Conservation (phyloP, 2,329 filamentous ascomycete genomes). For the Colletotrichum abscissum region DNA sequence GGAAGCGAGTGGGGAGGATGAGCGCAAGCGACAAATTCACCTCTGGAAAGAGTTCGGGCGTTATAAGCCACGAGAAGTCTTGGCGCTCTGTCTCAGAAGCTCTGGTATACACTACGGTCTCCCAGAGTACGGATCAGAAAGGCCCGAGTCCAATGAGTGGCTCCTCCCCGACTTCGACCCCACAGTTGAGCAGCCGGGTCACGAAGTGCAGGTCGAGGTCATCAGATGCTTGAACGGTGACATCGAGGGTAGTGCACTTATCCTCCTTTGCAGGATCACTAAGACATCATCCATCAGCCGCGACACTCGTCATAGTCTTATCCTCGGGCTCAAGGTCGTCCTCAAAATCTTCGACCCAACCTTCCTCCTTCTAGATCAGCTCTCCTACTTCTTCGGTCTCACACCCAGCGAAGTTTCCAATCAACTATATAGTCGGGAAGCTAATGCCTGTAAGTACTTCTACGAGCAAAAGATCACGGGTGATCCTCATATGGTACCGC, state of each 20-base stretch:
- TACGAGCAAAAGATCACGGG: neutral
- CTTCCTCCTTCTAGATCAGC: neutral
- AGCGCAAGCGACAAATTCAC: too few relatives aligned
- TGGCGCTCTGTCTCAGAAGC: neutral
- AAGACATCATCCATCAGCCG: neutral
- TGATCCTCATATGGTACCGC: neutral
- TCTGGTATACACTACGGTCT: neutral
- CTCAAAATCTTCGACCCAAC: neutral
- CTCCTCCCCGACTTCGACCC: neutral
- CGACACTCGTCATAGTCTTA: neutral
- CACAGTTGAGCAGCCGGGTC: fast-evolving
- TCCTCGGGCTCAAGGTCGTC: neutral
- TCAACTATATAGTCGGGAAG: neutral
- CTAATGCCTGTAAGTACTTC: neutral
- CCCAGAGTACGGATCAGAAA: neutral
- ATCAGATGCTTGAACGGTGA: neutral
- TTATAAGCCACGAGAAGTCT: neutral
- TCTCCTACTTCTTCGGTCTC: too few relatives aligned
- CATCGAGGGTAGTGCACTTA: neutral
- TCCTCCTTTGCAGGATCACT: neutral
- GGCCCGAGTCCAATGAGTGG: neutral
- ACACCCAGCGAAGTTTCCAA: neutral
- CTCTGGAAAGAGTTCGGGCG: too few relatives aligned
- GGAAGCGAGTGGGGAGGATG: too few relatives aligned
- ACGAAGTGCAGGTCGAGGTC: neutral